Evolutionary conservation across 441 rosid species (phyloP).

Genomic region (Cnidoscolus chayamansa): DNA sequence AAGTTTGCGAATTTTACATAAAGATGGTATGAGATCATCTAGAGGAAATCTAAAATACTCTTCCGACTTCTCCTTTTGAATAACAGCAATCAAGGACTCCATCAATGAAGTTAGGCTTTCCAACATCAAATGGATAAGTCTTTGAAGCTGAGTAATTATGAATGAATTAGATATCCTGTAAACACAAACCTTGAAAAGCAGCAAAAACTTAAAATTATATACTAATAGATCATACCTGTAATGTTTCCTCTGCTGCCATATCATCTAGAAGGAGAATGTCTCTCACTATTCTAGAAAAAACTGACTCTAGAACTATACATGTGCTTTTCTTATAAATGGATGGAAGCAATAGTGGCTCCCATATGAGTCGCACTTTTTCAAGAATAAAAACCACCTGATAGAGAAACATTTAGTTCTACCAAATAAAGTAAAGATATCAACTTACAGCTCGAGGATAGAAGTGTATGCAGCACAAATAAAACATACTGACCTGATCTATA

Average conservation of each 20-base stretch:
- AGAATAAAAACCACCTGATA: constrained; percentile 79
- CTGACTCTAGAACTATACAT: constrained; percentile 75
- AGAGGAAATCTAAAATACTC: constrained; percentile 42
- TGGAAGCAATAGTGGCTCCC: constrained; percentile 86
- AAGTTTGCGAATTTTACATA: constrained; percentile 71
- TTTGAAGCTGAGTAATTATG: constrained; percentile 63
- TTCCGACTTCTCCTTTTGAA: constrained; percentile 36
- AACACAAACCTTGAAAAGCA: constrained; percentile 16
- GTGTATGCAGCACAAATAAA: not conserved
- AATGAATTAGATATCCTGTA: constrained; percentile 18
- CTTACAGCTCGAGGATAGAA: constrained; percentile 14
- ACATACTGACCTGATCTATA: constrained; percentile 65
- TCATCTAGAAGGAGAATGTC: constrained; percentile 92
- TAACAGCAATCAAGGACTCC: constrained; percentile 49
- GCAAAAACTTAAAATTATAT: constrained; percentile 9
- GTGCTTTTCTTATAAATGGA: constrained; percentile 80
- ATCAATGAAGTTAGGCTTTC: constrained; percentile 66
- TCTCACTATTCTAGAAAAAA: constrained; percentile 64
- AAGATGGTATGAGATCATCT: constrained; percentile 69
- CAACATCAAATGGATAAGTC: constrained; percentile 71
- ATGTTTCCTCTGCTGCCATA: constrained; percentile 97
- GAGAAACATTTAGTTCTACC: constrained; percentile 19
- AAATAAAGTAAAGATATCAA: constrained; percentile 4
- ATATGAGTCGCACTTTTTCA: constrained; percentile 87
- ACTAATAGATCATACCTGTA: constrained; percentile 47